Conservation (phyloP, 345 rosid species). For the Rhodamnia rubescens region DNA sequence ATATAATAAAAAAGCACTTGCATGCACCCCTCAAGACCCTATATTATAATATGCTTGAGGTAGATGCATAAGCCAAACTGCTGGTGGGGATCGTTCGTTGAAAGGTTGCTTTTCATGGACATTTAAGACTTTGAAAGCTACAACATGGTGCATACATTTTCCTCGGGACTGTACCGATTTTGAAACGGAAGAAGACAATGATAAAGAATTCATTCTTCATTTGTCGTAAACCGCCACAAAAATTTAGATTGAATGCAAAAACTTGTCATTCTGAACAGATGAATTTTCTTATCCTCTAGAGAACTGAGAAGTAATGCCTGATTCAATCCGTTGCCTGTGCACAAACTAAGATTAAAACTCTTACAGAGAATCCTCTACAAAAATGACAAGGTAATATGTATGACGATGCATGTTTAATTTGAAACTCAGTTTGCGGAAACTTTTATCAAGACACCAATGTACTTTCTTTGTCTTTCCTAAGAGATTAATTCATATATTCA, state of each 20-base stretch:
- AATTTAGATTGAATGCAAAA: not conserved
- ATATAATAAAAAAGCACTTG: not conserved
- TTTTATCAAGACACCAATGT: not conserved
- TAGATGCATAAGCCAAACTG: not conserved
- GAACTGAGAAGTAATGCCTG: not conserved
- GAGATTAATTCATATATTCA: not conserved
- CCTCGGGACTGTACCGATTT: not conserved
- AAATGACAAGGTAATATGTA: not conserved
- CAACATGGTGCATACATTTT: not conserved
- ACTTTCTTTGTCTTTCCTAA: not conserved
- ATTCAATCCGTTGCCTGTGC: not conserved
- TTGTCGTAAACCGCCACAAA: not conserved
- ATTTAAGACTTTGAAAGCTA: not conserved
- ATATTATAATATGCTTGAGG: not conserved
- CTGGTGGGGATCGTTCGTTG: not conserved
- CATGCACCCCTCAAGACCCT: not conserved
- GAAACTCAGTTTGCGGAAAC: not conserved
- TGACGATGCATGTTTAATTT: not conserved
- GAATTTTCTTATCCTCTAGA: not conserved
- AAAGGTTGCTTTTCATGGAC: not conserved
- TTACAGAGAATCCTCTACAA: not conserved
- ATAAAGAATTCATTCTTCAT: not conserved
- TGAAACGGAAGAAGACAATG: not conserved
- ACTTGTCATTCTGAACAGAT: not conserved
- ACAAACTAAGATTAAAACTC: not conserved